Evolutionary conservation across 2,329 filamentous ascomycete species (phyloP).

Genomic region (Epichloe scottii): DNA sequence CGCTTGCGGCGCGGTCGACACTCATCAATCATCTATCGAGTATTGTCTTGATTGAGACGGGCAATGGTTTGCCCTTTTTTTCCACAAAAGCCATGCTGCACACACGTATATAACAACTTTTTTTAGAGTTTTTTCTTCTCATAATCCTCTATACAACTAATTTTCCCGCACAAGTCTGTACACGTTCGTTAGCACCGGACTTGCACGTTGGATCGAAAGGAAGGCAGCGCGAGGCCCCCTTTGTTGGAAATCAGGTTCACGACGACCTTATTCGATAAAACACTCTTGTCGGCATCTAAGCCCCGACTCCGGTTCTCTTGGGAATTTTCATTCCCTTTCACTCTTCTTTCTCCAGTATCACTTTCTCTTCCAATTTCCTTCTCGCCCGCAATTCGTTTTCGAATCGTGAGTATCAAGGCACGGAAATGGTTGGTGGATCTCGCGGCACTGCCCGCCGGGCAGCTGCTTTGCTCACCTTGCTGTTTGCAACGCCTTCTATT

Average conservation of each 20-base stretch:
- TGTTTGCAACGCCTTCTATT: background rate
- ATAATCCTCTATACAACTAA: no score
- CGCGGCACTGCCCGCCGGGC: background rate
- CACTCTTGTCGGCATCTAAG: background rate
- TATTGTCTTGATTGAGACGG: background rate
- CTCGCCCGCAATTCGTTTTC: background rate
- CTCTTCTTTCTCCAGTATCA: background rate
- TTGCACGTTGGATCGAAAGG: background rate
- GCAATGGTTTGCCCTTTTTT: no score
- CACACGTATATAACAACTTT: no score
- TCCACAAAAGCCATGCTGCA: no score
- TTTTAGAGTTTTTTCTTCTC: no score
- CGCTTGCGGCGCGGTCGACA: background rate
- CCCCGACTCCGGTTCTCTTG: no score
- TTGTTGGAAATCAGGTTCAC: background rate
- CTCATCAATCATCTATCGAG: background rate
- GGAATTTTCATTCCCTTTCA: no score
- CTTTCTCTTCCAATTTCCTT: background rate
- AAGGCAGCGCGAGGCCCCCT: background rate
- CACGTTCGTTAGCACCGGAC: background rate
- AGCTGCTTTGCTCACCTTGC: background rate
- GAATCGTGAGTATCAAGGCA: background rate
- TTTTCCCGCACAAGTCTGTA: background rate
- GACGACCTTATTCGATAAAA: background rate
- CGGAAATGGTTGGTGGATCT: background rate